Conservation (phyloP, 1,139 yeast species). For the Pneumocystis sp. region DNA sequence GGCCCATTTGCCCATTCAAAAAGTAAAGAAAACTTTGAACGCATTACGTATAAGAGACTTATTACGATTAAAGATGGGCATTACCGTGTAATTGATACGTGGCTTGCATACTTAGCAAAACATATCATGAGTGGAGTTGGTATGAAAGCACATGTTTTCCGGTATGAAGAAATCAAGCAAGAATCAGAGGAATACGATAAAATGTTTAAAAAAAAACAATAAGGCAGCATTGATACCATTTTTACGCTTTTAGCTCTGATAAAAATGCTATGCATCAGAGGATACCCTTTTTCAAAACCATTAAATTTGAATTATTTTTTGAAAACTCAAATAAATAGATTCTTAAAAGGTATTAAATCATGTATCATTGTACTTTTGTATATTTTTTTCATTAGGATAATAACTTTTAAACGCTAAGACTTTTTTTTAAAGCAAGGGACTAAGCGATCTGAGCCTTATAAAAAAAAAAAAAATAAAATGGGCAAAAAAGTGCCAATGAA, state of each 20-base stretch:
- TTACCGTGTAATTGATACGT: conserved; percentile 68
- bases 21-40: conserved; percentile 84
- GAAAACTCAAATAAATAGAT: no score
- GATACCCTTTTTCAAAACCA: background rate
- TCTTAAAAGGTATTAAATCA: background rate
- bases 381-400: no score
- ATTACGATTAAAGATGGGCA: conserved; percentile 71
- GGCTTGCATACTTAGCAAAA: conserved; percentile 66
- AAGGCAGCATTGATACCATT: background rate
- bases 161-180: conserved; percentile 1
- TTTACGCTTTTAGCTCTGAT: background rate
- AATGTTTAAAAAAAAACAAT: background rate
- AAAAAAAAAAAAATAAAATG: background rate
- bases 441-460: no score
- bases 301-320: no score
- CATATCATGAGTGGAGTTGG: conserved; percentile 72
- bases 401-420: no score
- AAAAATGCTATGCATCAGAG: background rate
- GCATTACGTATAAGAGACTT: conserved; percentile 64
- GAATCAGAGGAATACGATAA: background rate
- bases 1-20: conserved; percentile 93
- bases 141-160: conserved; percentile 42
- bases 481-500: background rate
- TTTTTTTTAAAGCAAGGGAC: no score
- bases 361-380: no score